phyloP scores from a whole-genome alignment of 148 eudicot genomes.

The Vaccinium corymbosum region DNA sequence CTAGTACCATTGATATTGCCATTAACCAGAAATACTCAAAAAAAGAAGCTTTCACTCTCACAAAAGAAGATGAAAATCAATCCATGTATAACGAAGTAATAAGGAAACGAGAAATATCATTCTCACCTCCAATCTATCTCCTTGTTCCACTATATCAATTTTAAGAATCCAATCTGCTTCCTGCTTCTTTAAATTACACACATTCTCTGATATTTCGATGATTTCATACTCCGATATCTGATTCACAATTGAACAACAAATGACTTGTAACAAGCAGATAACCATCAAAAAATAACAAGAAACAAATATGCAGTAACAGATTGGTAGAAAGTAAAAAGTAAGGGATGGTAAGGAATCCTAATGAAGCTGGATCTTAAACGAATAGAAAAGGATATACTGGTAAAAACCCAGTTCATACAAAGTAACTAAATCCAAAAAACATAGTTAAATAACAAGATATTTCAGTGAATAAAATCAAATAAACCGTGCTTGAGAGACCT shows the following conservation, averaged over 20 bases:
- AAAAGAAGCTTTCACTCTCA: neutral
- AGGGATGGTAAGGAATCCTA: neutral
- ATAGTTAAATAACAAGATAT: neutral
- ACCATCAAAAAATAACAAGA: neutral
- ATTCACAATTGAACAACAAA: conserved; percentile 9
- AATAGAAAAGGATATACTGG: neutral
- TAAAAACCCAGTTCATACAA: neutral
- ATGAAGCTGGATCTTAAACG: neutral
- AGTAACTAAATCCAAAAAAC: neutral
- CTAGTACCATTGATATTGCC: neutral
- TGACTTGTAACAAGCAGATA: neutral
- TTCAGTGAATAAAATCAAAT: neutral
- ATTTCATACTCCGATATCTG: conserved; percentile 86
- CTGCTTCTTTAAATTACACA: conserved; percentile 89
- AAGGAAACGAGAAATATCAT: neutral
- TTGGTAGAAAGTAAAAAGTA: neutral
- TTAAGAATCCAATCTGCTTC: conserved; percentile 97
- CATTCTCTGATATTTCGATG: conserved; percentile 85
- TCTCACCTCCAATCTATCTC: conserved; percentile 65
- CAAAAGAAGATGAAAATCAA: neutral
- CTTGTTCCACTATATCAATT: conserved; percentile 86
- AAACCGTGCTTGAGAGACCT: neutral
- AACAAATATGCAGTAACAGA: neutral
- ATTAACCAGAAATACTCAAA: neutral
- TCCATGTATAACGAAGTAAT: neutral